Evolutionary conservation across 2,329 filamentous ascomycete species (phyloP).

Genomic region (Cercospora berteroae): DNA sequence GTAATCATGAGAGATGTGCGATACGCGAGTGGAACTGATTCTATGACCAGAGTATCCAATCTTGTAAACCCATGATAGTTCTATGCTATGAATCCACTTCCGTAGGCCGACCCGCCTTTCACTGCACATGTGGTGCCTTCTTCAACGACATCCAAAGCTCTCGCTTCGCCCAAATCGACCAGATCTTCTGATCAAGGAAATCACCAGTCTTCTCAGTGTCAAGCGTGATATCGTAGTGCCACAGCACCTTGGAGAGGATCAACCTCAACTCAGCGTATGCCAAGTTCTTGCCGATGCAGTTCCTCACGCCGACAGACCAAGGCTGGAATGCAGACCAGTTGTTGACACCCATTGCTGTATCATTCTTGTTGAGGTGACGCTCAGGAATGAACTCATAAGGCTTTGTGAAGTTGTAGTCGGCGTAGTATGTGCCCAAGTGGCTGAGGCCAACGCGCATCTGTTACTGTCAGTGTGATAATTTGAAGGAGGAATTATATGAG

Average conservation of each 20-base stretch:
- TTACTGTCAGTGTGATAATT: constrained; percentile 21
- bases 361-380: constrained; percentile 39
- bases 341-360: constrained; percentile 31
- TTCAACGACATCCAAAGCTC: background rate
- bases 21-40: background rate
- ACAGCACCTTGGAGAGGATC: constrained; percentile 18
- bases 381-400: constrained; percentile 30
- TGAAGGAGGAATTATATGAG: background rate
- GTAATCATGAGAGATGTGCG: background rate
- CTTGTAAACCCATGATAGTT: background rate
- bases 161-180: background rate
- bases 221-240: constrained; percentile 35
- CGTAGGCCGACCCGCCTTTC: background rate
- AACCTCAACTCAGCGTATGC: constrained; percentile 26
- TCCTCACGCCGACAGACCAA: constrained; percentile 36
- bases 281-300: constrained; percentile 26
- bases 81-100: background rate
- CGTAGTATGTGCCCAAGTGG: constrained; percentile 7
- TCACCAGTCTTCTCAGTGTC: background rate
- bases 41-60: background rate
- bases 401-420: constrained; percentile 17
- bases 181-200: background rate
- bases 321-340: constrained; percentile 33
- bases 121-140: background rate
- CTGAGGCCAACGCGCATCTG: constrained; percentile 23